Percentiles rank a stretch among this genome's conserved stretches.
These are phyloP conservation scores for Magnaporthales sp. DNA, from an alignment of 2,329 filamentous ascomycete genomes.

Conservation along the genomic window DNA sequence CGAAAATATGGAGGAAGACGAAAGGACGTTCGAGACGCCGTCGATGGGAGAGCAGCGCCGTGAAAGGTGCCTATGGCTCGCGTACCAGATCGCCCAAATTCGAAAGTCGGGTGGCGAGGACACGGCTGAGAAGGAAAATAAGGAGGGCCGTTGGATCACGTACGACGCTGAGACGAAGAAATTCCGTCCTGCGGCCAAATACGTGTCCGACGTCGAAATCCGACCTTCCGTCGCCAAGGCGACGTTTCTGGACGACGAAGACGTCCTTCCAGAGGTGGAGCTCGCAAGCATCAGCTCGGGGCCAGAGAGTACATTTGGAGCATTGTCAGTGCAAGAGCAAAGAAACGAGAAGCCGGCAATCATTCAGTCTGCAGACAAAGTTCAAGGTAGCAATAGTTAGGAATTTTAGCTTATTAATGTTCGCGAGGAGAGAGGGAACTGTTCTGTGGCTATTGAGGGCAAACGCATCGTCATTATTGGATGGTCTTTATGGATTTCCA, in stretches of 20 bases:
- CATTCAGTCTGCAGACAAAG: not conserved
- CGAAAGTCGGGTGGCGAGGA: constrained; percentile 3
- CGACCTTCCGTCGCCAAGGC: not conserved
- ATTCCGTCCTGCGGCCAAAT: constrained; percentile 30
- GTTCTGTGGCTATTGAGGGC: not conserved
- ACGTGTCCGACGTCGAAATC: constrained; percentile 22
- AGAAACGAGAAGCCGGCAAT: not conserved
- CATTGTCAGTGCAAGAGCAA: not conserved
- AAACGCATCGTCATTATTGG: not conserved
- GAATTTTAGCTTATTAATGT: not conserved
- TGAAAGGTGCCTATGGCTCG: constrained; percentile 52
- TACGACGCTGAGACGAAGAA: constrained; percentile 28
- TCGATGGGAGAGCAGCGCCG: constrained; percentile 49
- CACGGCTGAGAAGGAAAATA: too few species aligned
- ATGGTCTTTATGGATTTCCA: not conserved
- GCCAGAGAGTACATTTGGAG: not conserved
- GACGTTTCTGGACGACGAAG: not conserved
- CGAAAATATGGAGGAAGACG: constrained; percentile 58
- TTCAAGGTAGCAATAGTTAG: not conserved
- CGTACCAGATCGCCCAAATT: constrained; percentile 33
- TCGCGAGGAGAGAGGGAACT: not conserved
- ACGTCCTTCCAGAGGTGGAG: constrained; percentile 1
- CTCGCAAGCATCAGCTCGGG: not conserved
- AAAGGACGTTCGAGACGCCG: constrained; percentile 52
- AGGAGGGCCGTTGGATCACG: constrained; percentile 27